Evolutionary conservation across 352 stramenopile genomes (phyloP), one percentile per base, ranked within the genome.

Genomic region (Pythium dissimile): DNA sequence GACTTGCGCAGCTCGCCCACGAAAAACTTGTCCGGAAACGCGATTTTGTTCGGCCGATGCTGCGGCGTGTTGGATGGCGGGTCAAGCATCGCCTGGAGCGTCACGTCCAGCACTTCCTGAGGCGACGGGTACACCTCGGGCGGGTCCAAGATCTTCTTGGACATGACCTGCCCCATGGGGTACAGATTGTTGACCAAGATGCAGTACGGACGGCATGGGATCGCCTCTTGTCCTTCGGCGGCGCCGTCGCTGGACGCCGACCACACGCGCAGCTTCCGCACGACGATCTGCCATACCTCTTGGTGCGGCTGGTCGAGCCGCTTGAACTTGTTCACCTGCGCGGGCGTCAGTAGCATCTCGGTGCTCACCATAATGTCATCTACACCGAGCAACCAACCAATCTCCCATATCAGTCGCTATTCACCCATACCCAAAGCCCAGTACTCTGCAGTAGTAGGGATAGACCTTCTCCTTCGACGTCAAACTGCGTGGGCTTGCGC

Each of bases 111-210:
- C 49, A 94, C 78, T 38, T 71, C 78, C 59, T 81, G 47, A 4
- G 78, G 64, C 4, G 79, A 90, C 20, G 84, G 84, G 49, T 90
- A 94, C 41, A 78, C 58, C 67, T 94, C 80, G 5, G 84, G 84
- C 20, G 84, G 84, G 51, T 94, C 80, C 24, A 80, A 84, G 50
- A 94, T 92, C 61, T 91, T 89, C 66, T 91, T 94, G 37, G 77
- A 85, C 42, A 94, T 74, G 30, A 94, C 84, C 70, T 94, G 84
- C 20, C 84, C 84, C 16, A 92, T 48, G 5, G 84, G 84, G 59
- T 94, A 94, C 20, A 94, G 66, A 44, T 94, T 94, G 66, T 94
- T 94, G 34, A 94, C 81, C 12, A 94, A 62, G 26, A 94, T 84
- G 46, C 81, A 91, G 77, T 92, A 94, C 15, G 84, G 84, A 18